These are phyloP conservation scores for Carnegiea gigantea DNA, from an alignment of 179 eudicot species.

Conservation along the genomic window DNA sequence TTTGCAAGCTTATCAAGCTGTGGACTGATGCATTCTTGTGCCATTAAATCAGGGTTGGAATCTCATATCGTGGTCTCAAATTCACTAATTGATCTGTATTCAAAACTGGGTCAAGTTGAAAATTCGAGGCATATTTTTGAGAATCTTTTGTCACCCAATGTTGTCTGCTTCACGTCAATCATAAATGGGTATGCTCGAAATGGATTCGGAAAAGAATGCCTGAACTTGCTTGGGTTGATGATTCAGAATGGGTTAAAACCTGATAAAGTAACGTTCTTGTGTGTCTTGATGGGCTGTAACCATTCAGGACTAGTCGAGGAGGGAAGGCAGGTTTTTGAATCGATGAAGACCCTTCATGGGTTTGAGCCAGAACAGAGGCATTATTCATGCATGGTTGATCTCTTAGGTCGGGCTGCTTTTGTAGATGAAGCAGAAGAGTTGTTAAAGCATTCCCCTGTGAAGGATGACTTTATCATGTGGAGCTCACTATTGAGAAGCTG, in stretches of 20 bases:
- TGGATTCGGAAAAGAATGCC: constrained; percentile 60
- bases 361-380: constrained; percentile 58
- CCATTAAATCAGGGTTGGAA: constrained; percentile 51
- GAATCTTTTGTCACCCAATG: constrained; percentile 46
- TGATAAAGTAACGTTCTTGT: constrained; percentile 63
- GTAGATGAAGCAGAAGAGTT: constrained; percentile 67
- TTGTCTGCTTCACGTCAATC: constrained; percentile 58
- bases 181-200: constrained; percentile 63
- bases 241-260: constrained; percentile 52
- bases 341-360: constrained; percentile 45
- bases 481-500: constrained; percentile 71
- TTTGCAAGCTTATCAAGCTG: constrained; percentile 49
- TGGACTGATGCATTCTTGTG: constrained; percentile 55
- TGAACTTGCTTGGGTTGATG: constrained; percentile 50
- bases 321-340: constrained; percentile 47
- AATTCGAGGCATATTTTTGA: constrained; percentile 44
- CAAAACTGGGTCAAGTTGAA: constrained; percentile 55
- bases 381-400: constrained; percentile 72
- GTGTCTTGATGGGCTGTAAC: constrained; percentile 62
- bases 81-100: constrained; percentile 58
- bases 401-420: constrained; percentile 66
- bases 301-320: constrained; percentile 66
- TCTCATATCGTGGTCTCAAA: constrained; percentile 25
- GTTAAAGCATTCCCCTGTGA: constrained; percentile 38
- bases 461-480: constrained; percentile 47